Evolutionary conservation across 768 basidiomycete genomes (phyloP).

Genomic region (Flagelloscypha sp.): DNA sequence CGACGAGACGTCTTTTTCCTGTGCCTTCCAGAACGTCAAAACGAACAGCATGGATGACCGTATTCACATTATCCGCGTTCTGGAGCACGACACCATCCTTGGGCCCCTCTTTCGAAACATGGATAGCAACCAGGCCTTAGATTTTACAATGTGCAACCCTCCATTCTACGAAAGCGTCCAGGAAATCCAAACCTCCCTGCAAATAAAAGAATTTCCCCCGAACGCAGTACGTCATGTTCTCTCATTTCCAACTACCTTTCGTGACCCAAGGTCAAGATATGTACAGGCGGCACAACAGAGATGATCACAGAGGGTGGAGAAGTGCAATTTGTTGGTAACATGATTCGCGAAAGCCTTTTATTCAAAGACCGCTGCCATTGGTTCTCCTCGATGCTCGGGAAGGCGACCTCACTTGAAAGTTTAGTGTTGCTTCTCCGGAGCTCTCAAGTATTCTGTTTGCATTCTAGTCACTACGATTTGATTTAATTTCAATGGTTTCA

Average conservation of each 20-base stretch:
- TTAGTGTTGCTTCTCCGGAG: slow-evolving; percentile 49
- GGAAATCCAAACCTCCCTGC: slow-evolving; percentile 55
- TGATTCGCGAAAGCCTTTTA: slow-evolving; percentile 66
- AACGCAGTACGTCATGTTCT: slow-evolving; percentile 48
- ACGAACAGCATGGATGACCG: slow-evolving; percentile 45
- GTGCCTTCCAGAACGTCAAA: slow-evolving; percentile 49
- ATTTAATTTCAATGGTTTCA: slow-evolving; percentile 20
- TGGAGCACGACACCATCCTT: slow-evolving; percentile 35
- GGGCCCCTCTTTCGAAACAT: slow-evolving; percentile 24
- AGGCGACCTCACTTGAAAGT: slow-evolving; percentile 60
- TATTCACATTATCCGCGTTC: slow-evolving; percentile 39
- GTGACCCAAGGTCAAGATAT: slow-evolving; percentile 40
- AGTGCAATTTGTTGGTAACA: slow-evolving; percentile 60
- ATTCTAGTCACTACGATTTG: neutral
- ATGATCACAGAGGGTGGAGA: slow-evolving; percentile 91
- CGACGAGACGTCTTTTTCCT: slow-evolving; percentile 50
- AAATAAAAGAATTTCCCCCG: slow-evolving; percentile 57
- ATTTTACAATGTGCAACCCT: slow-evolving; percentile 93
- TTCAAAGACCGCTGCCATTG: slow-evolving; percentile 61
- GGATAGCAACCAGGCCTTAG: slow-evolving; percentile 24
- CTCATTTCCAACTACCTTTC: neutral
- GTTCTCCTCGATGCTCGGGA: slow-evolving; percentile 93
- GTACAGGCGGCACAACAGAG: slow-evolving; percentile 80
- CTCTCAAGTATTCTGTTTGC: slow-evolving; percentile 5
- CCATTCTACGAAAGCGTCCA: slow-evolving; percentile 80